Base-by-base conservation (phyloP, 169 alveolate genomes). In the Babesia bovis region DNA sequence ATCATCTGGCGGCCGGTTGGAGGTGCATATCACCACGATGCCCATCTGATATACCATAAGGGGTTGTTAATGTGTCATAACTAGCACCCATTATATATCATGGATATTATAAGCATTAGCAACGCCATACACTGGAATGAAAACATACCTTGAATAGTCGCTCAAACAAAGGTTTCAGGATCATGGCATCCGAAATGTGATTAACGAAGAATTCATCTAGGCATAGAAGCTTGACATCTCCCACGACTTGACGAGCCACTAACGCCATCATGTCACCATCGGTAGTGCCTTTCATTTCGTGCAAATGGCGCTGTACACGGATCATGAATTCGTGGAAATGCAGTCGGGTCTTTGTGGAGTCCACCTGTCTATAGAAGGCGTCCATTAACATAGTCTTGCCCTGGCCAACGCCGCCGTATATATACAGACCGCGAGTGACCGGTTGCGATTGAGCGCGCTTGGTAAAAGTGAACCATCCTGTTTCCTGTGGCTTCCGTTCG, bases 381-480 rank as follows among this genome's bases (percentile, higher is more conserved):
- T 87, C 89, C 87, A 87, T 79, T 52, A 87, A 65, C 81, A 79
- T 68, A n/a, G 93, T 87, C 55, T 87, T 87, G n/a, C 93, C 93
- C 66, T 85, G 85, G 30, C 93, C 93, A 30, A 87, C 93, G 33
- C 93, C 89, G 17, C 93, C 93, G 49, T 87, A 74, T 21, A 87
- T 84, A 50, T 87, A 87, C 58, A 77, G 15, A 1, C 85, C 85
- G 10, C 67, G 70, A 10, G 30, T 36, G 7, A 28, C 57, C 12
- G 51, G 44, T 19, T 30, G 58, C 23, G 45, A 32, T 7, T 38
- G 19, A 42, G 13, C 67, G 13, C 21, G 49, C 15, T 13, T 40
- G 40, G 52, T 17, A 5, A 40, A 30, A 13, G 58, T 52, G 13
- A 63, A 32, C 72, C 61, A 35, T n/a, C 76, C 33, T 13, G 33